Evolutionary conservation across 2,329 filamentous ascomycete species (phyloP).

Genomic region (Sporothrix luriei): DNA sequence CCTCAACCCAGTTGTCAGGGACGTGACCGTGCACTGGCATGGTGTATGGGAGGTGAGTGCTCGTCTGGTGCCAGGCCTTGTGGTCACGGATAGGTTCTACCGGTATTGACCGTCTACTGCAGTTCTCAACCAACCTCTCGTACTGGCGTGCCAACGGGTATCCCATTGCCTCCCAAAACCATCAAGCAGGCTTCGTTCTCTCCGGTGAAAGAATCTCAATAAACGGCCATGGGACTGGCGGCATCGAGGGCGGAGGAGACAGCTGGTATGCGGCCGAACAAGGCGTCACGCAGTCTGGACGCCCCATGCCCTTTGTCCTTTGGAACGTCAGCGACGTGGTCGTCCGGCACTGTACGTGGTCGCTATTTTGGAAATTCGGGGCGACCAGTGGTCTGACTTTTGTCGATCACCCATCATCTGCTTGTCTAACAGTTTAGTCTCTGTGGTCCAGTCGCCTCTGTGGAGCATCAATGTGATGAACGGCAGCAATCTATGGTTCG

Average conservation of each 20-base stretch:
- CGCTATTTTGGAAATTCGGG: neutral
- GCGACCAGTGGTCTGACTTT: neutral
- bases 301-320: constrained; percentile 61
- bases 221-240: constrained; percentile 55
- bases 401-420: neutral
- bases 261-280: constrained; percentile 56
- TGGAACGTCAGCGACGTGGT: constrained; percentile 60
- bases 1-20: constrained; percentile 53
- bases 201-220: constrained; percentile 55
- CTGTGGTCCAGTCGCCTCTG: constrained; percentile 53
- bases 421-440: constrained; percentile 41
- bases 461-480: constrained; percentile 63
- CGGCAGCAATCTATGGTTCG: constrained; percentile 55
- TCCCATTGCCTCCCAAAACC: constrained; percentile 58
- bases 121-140: constrained; percentile 54
- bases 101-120: neutral
- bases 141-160: constrained; percentile 60
- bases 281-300: constrained; percentile 50
- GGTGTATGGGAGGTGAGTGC: constrained; percentile 52
- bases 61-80: neutral
- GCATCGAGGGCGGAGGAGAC: constrained; percentile 58
- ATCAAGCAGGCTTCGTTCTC: constrained; percentile 56
- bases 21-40: constrained; percentile 56
- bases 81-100: neutral
- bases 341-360: constrained; percentile 49